These are phyloP conservation scores for Jasminum sambac DNA, from an alignment of 257 asterid species.

Conservation along the genomic window DNA sequence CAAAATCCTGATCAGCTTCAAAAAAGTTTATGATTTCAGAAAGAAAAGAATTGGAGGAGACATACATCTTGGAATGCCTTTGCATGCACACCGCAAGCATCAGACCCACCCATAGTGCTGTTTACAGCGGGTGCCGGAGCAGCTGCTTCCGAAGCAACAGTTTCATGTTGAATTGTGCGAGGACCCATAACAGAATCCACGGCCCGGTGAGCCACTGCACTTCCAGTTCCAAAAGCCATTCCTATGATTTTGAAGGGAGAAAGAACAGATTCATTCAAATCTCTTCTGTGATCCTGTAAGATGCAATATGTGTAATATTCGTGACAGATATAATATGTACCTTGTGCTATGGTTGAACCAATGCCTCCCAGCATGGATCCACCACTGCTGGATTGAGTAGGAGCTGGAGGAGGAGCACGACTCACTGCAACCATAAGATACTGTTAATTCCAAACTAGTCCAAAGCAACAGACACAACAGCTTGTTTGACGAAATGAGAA, in stretches of 20 bases:
- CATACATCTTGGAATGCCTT: conserved; percentile 82
- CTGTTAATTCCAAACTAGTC: conserved; percentile 1
- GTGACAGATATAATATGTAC: conserved; percentile 20
- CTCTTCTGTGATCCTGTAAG: background rate
- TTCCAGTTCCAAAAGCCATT: conserved; percentile 71
- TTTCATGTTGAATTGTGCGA: conserved; percentile 70
- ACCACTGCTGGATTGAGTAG: conserved; percentile 53
- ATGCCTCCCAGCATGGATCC: conserved; percentile 58
- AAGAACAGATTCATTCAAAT: background rate
- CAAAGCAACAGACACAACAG: background rate
- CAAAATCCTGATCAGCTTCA: background rate
- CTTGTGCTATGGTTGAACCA: conserved; percentile 75
- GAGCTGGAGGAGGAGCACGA: conserved; percentile 78
- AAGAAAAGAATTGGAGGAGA: background rate
- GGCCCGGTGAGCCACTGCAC: conserved; percentile 73
- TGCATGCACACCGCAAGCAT: conserved; percentile 58
- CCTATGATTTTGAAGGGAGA: conserved; percentile 33
- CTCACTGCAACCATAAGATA: conserved; percentile 36
- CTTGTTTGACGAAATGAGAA: background rate
- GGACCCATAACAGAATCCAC: conserved; percentile 80
- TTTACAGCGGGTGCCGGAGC: conserved; percentile 41
- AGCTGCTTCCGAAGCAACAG: conserved; percentile 51
- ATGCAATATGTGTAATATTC: background rate
- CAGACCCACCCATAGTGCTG: conserved; percentile 37
- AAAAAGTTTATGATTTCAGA: background rate